A percentile compares a stretch with the other conserved stretches of the same genome.
Evolutionary conservation across 345 rosid genomes (phyloP).

Genomic region (Populus euphratica): DNA sequence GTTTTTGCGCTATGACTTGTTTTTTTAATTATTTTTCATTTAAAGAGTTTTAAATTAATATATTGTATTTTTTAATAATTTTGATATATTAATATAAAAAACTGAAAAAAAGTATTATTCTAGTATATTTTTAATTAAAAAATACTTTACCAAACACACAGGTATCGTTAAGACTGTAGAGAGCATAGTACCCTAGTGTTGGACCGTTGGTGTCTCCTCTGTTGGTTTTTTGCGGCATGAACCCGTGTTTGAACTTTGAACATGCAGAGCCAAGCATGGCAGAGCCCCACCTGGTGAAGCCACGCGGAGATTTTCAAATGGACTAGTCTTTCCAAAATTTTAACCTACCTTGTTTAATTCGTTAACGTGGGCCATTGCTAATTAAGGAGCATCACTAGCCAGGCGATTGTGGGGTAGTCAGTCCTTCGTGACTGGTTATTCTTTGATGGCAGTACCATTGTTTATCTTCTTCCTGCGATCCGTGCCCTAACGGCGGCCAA

Average conservation of each 20-base stretch:
- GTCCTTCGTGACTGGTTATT: background rate
- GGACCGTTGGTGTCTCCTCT: background rate
- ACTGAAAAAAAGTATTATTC: too few relatives aligned
- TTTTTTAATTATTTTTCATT: too few relatives aligned
- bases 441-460: background rate
- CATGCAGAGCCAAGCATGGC: conserved; percentile 16
- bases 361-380: conserved; percentile 10
- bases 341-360: conserved; percentile 18
- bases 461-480: background rate
- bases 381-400: conserved; percentile 14
- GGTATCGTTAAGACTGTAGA: background rate
- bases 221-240: background rate
- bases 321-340: conserved; percentile 12
- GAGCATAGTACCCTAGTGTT: background rate
- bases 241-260: background rate
- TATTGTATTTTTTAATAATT: too few relatives aligned
- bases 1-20: too few relatives aligned
- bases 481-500: conserved; percentile 4
- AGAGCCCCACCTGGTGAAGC: conserved; percentile 4
- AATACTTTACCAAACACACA: background rate
- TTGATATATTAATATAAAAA: too few relatives aligned
- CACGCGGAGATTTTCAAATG: conserved; percentile 21
- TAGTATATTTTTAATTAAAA: too few relatives aligned
- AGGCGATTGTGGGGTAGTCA: conserved; percentile 30
- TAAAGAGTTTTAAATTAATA: too few relatives aligned